Percentiles rank a stretch among this genome's conserved stretches.
These are phyloP conservation scores for Colletotrichum filicis DNA, from an alignment of 2,329 filamentous ascomycete genomes.

Conservation along the genomic window DNA sequence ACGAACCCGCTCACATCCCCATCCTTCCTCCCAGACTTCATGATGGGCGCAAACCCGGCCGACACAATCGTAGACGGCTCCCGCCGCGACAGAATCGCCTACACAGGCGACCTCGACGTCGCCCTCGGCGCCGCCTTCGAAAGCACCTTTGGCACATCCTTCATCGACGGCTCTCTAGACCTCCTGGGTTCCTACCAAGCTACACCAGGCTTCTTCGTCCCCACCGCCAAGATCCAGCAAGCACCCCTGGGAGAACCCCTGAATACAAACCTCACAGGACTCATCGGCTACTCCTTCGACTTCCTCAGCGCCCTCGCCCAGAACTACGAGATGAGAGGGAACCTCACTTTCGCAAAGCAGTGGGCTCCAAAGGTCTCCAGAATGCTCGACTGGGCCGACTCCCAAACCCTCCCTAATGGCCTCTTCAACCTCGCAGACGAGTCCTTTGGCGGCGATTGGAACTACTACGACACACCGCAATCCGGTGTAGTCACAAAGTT, in stretches of 20 bases:
- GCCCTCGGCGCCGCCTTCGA: constrained; percentile 36
- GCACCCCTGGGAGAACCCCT: constrained; percentile 35
- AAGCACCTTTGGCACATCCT: constrained; percentile 42
- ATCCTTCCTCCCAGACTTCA: constrained; percentile 44
- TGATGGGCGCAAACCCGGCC: constrained; percentile 47
- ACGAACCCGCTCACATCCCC: constrained; percentile 41
- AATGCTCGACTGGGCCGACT: constrained; percentile 49
- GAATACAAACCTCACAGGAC: constrained; percentile 42
- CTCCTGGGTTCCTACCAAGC: constrained; percentile 43
- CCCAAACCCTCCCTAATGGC: constrained; percentile 39
- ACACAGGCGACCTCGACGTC: constrained; percentile 46
- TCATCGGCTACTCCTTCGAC: constrained; percentile 49
- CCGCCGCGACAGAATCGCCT: constrained; percentile 46
- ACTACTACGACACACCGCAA: constrained; percentile 47
- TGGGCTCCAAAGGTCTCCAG: constrained; percentile 42
- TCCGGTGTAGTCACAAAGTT: constrained; percentile 44
- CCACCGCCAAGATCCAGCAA: constrained; percentile 46
- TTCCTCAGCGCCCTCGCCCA: constrained; percentile 44
- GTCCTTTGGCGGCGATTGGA: constrained; percentile 46
- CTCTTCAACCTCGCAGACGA: constrained; percentile 43
- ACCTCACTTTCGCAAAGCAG: constrained; percentile 38
- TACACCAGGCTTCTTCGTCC: constrained; percentile 44
- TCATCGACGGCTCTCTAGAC: constrained; percentile 39
- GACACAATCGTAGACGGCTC: constrained; percentile 48
- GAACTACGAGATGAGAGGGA: constrained; percentile 43